A percentile compares a stretch with the other conserved stretches of the same genome.
Evolutionary conservation across 257 asterid genomes (phyloP).

Genomic region (Ligustrum vulgare): DNA sequence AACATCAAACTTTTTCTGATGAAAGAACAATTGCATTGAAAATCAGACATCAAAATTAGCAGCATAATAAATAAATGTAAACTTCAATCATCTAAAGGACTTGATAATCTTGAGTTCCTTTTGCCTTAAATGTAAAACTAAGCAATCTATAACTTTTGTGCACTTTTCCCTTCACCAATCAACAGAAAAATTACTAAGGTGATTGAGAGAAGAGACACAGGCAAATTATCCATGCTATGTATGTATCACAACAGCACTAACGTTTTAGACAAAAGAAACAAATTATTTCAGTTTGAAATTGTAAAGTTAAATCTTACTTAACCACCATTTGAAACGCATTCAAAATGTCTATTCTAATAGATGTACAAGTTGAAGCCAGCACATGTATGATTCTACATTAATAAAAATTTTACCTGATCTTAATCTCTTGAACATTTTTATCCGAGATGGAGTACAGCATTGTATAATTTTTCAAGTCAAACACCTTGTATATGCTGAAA

Average conservation of each 20-base stretch:
- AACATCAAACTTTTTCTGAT: background rate
- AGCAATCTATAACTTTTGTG: background rate
- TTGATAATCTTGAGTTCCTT: background rate
- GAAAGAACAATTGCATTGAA: too few relatives aligned
- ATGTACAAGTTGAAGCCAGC: slow-evolving; percentile 1
- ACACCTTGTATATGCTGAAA: slow-evolving; percentile 51
- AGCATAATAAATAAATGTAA: background rate
- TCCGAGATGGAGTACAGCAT: slow-evolving; percentile 94
- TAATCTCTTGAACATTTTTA: slow-evolving; percentile 74
- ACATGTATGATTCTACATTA: background rate
- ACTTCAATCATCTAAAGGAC: background rate
- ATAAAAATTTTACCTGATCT: slow-evolving; percentile 45
- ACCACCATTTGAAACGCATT: background rate
- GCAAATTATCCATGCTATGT: background rate
- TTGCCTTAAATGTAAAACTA: background rate
- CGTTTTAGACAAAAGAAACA: background rate
- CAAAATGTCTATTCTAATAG: background rate
- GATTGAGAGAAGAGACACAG: background rate
- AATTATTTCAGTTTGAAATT: background rate
- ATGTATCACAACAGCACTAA: background rate
- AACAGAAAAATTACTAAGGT: background rate
- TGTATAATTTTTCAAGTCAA: slow-evolving; percentile 58
- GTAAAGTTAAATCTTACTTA: background rate
- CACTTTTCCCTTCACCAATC: background rate
- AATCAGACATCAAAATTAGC: background rate